Conservation (phyloP, 2,329 filamentous ascomycete genomes). For the Colletotrichum sp. region DNA sequence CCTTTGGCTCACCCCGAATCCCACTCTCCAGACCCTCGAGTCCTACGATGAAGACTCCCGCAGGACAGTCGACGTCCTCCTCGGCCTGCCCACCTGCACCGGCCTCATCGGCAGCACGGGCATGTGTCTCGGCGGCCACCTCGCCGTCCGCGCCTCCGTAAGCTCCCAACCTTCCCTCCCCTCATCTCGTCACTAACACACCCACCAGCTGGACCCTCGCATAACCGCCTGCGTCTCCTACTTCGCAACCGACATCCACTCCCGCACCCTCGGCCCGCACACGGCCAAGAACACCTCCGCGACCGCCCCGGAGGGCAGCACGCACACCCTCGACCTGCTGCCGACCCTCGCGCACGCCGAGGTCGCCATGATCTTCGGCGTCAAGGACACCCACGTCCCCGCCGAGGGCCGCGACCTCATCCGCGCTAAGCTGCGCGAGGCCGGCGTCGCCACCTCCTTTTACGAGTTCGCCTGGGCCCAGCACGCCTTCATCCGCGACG, state of each 20-base stretch:
- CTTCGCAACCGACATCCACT: conserved; percentile 93
- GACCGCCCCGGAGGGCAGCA: conserved; percentile 40
- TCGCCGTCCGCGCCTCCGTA: conserved; percentile 68
- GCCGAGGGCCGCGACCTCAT: conserved; percentile 83
- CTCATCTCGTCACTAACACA: background rate
- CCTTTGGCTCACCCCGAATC: too few relatives aligned
- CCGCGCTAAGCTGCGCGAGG: conserved; percentile 78
- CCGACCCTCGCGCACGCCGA: conserved; percentile 77
- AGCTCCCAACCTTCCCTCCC: conserved; percentile 23
- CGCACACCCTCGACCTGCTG: conserved; percentile 60
- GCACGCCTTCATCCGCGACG: conserved; percentile 93
- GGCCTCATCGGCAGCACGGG: conserved; percentile 79
- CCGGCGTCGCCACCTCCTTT: conserved; percentile 77
- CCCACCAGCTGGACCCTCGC: conserved; percentile 68
- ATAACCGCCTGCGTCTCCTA: conserved; percentile 82
- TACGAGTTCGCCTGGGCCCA: conserved; percentile 94
- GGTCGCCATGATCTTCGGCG: conserved; percentile 88
- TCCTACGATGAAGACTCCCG: conserved; percentile 85
- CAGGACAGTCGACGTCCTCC: conserved; percentile 71
- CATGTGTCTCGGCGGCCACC: conserved; percentile 93
- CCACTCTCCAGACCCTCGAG: conserved; percentile 61
- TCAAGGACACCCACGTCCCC: conserved; percentile 89
- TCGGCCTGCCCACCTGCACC: conserved; percentile 78
- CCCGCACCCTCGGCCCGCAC: conserved; percentile 72
- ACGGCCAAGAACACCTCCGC: conserved; percentile 51